These are phyloP conservation scores for Chrysosporium keratinophilum DNA, from an alignment of 2,329 filamentous ascomycete species.

Conservation along the genomic window DNA sequence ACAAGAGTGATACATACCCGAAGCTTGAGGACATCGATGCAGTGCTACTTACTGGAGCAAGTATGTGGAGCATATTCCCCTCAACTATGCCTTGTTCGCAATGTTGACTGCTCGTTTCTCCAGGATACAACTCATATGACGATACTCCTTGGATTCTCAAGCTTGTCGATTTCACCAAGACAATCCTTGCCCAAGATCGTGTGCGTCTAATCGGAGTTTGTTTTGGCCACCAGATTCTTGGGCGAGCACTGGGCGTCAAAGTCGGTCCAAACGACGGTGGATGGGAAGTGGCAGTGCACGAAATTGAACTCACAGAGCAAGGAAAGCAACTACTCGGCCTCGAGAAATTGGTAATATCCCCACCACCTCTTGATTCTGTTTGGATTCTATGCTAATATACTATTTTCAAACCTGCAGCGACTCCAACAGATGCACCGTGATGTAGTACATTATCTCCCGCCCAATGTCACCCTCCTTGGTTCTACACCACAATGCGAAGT, in stretches of 20 bases:
- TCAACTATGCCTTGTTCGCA: neutral
- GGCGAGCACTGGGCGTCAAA: constrained; percentile 56
- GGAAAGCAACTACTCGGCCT: constrained; percentile 63
- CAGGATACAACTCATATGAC: constrained; percentile 62
- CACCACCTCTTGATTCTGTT: neutral
- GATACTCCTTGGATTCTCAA: constrained; percentile 64
- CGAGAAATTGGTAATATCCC: constrained; percentile 45
- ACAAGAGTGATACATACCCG: constrained; percentile 57
- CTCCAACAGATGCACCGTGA: constrained; percentile 84
- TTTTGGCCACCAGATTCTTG: constrained; percentile 81
- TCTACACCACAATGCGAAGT: constrained; percentile 57
- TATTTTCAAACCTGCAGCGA: constrained; percentile 19
- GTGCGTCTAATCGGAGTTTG: constrained; percentile 70
- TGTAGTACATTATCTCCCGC: constrained; percentile 55
- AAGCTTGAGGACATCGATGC: constrained; percentile 65
- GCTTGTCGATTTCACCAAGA: constrained; percentile 57
- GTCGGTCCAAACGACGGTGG: constrained; percentile 58
- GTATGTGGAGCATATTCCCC: constrained; percentile 26
- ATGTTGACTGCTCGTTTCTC: neutral
- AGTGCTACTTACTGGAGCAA: constrained; percentile 65
- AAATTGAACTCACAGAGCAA: constrained; percentile 55
- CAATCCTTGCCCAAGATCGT: constrained; percentile 52
- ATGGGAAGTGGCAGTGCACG: constrained; percentile 72
- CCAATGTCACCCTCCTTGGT: constrained; percentile 53
- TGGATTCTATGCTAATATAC: neutral